Percentiles rank a stretch among this genome's conserved stretches.
Evolutionary conservation across 2,329 filamentous ascomycete genomes (phyloP).

Genomic region (Neopestalotiopsis clavispora): DNA sequence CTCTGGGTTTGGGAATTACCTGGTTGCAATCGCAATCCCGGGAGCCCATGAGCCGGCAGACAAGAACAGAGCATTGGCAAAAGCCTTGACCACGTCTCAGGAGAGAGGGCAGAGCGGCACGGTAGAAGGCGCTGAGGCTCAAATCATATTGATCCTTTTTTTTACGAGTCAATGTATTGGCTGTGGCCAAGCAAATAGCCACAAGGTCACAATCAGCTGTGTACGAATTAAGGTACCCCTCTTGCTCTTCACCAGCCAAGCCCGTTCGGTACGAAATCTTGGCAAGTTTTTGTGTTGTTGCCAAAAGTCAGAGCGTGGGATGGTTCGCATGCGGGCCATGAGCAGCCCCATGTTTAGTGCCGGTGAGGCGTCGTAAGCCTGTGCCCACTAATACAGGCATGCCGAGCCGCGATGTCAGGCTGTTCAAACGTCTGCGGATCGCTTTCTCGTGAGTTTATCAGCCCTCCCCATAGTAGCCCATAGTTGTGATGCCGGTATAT

Average conservation of each 20-base stretch:
- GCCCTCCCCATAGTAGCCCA: neutral
- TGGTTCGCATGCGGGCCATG: neutral
- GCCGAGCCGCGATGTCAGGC: neutral
- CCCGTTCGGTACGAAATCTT: neutral
- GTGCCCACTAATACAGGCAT: neutral
- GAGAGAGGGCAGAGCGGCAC: neutral
- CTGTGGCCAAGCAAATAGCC: too few relatives aligned
- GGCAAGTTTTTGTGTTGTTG: neutral
- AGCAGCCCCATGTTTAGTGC: neutral
- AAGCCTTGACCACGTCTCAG: neutral
- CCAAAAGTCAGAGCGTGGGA: neutral
- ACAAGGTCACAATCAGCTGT: too few relatives aligned
- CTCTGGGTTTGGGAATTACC: neutral
- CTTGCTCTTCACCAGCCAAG: neutral
- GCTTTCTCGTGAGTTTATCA: neutral
- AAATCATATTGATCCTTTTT: too few relatives aligned
- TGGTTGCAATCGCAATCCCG: neutral
- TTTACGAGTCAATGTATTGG: too few relatives aligned
- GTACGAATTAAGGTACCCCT: neutral
- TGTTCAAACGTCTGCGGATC: neutral
- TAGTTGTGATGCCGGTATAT: neutral
- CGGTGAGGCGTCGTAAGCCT: neutral
- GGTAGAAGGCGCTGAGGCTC: too few relatives aligned
- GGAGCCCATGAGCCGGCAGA: neutral
- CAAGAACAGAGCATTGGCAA: neutral